A percentile compares a stretch with the other conserved stretches of the same genome.
Conservation (phyloP, 2,329 filamentous ascomycete species). For the Aspergillus calidoustus region DNA sequence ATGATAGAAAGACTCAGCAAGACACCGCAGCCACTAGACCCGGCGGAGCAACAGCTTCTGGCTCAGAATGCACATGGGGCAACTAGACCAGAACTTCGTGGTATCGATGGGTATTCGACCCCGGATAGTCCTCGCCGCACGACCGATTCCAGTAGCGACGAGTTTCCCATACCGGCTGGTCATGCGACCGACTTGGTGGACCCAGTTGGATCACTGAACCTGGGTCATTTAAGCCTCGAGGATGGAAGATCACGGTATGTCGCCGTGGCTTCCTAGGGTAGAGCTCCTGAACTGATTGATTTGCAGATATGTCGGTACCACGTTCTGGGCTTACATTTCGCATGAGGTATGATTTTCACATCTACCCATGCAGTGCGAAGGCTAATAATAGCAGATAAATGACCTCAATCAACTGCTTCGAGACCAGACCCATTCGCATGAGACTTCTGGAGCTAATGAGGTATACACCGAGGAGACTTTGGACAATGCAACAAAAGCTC, state of each 20-base stretch:
- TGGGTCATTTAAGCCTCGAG: slow-evolving; percentile 49
- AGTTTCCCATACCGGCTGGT: slow-evolving; percentile 49
- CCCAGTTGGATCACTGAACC: slow-evolving; percentile 46
- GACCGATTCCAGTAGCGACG: slow-evolving; percentile 43
- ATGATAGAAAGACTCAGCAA: slow-evolving; percentile 51
- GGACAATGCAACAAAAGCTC: slow-evolving; percentile 18
- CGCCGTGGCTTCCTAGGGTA: not conserved
- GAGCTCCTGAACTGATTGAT: not conserved
- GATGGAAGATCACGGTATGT: slow-evolving; percentile 50
- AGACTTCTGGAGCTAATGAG: slow-evolving; percentile 28
- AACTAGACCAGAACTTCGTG: slow-evolving; percentile 26
- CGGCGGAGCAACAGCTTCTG: slow-evolving; percentile 27
- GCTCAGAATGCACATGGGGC: slow-evolving; percentile 24
- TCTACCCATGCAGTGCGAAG: not conserved
- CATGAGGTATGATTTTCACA: slow-evolving; percentile 39
- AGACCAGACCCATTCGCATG: slow-evolving; percentile 45
- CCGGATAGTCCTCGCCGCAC: slow-evolving; percentile 40
- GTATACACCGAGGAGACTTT: slow-evolving; percentile 28
- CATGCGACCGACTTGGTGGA: slow-evolving; percentile 49
- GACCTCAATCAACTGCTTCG: slow-evolving; percentile 50
- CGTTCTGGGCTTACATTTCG: slow-evolving; percentile 52
- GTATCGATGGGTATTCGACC: slow-evolving; percentile 27
- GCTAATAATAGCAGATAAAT: slow-evolving; percentile 42
- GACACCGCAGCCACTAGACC: slow-evolving; percentile 34
- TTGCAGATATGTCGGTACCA: slow-evolving; percentile 50